Conservation (phyloP, 2,329 filamentous ascomycete species). For the Paraconiothyrium sp. region DNA sequence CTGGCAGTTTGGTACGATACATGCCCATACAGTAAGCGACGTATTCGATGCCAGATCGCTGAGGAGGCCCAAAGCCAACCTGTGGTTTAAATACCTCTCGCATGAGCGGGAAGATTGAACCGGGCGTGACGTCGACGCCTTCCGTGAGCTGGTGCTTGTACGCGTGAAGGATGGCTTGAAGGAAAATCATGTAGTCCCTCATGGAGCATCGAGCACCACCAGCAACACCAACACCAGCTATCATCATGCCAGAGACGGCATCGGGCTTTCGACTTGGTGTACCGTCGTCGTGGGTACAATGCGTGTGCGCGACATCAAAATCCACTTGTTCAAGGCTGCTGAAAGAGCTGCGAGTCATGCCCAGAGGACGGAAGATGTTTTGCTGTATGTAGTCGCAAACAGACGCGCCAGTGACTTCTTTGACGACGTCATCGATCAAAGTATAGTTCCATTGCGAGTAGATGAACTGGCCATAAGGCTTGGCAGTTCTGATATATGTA, state of each 20-base stretch:
- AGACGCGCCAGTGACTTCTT: conserved; percentile 12
- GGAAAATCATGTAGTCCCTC: conserved; percentile 14
- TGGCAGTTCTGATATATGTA: conserved; percentile 8
- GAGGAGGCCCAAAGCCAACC: conserved; percentile 16
- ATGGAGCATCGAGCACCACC: conserved; percentile 14
- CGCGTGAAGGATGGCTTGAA: conserved; percentile 9
- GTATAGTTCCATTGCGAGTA: conserved; percentile 30
- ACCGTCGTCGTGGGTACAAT: conserved; percentile 14
- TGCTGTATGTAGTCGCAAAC: conserved; percentile 8
- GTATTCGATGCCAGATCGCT: conserved; percentile 9
- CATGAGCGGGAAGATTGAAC: conserved; percentile 9
- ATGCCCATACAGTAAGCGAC: conserved; percentile 19
- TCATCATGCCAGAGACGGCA: not conserved
- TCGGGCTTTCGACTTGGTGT: conserved; percentile 7
- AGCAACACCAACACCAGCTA: conserved; percentile 4
- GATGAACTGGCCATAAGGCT: conserved; percentile 22
- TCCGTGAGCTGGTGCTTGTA: conserved; percentile 11
- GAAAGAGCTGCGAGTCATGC: conserved; percentile 17
- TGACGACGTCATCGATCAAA: conserved; percentile 12
- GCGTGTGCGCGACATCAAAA: conserved; percentile 13
- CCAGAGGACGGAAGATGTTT: conserved; percentile 10
- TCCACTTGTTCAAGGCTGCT: conserved; percentile 2
- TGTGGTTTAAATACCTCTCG: conserved; percentile 13
- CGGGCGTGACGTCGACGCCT: conserved; percentile 8
- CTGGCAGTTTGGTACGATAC: conserved; percentile 18